Evolutionary conservation across 1,284 basidiomycete genomes (phyloP).

Genomic region (Tremellales sp.): DNA sequence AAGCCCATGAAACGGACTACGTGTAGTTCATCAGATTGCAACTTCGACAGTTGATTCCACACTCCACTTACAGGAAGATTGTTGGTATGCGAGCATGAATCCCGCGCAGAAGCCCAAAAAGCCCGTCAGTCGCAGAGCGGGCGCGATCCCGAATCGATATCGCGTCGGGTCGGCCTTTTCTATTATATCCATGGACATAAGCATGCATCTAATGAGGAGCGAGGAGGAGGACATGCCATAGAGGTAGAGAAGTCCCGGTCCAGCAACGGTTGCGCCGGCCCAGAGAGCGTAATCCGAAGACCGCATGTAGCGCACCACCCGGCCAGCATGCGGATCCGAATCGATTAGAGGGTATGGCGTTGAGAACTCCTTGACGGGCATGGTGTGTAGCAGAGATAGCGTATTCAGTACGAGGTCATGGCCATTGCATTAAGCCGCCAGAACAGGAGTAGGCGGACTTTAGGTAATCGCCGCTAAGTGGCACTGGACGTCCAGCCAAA

Average conservation of each 20-base stretch:
- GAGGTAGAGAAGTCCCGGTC: slow-evolving; percentile 33
- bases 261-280: slow-evolving; percentile 70
- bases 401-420: no score
- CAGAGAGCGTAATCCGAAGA: slow-evolving; percentile 81
- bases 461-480: no score
- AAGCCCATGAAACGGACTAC: slow-evolving; percentile 95
- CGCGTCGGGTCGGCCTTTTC: slow-evolving; percentile 23
- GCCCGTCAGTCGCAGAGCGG: slow-evolving; percentile 51
- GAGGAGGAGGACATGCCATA: slow-evolving; percentile 30
- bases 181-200: not conserved
- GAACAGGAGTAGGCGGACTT: no score
- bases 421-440: no score
- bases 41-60: not conserved
- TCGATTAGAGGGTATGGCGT: slow-evolving; percentile 83
- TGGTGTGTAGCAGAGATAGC: no score
- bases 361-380: slow-evolving; percentile 67
- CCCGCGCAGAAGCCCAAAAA: slow-evolving; percentile 76
- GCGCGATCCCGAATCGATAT: slow-evolving; percentile 52
- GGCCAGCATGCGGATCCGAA: slow-evolving; percentile 81
- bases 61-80: slow-evolving; percentile 68
- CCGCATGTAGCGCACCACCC: slow-evolving; percentile 87
- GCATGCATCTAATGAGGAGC: not conserved
- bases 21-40: slow-evolving; percentile 6
- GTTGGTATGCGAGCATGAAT: slow-evolving; percentile 91
- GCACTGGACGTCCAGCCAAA: no score